A percentile compares a stretch with the other conserved stretches of the same genome.
Evolutionary conservation across 371 early-diverging fungal genomes (phyloP).

Genomic region (Saksenaea oblongispora): DNA sequence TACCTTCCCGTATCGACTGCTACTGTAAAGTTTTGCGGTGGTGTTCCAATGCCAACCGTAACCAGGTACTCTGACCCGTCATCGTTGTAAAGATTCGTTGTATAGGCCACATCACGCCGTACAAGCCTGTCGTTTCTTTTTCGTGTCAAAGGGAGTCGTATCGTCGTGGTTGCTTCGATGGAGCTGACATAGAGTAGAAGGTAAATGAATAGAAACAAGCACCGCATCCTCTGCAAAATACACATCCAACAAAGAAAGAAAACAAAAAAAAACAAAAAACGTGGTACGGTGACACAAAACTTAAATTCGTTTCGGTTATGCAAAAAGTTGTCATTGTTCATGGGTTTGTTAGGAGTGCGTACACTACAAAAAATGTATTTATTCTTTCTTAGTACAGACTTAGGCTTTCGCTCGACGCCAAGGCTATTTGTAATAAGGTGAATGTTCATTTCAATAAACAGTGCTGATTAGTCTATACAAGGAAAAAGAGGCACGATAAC

Average conservation of each 20-base stretch:
- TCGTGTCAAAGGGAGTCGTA: background rate
- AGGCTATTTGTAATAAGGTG: no score
- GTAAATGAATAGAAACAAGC: background rate
- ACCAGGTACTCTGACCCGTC: constrained; percentile 28
- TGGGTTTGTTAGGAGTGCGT: no score
- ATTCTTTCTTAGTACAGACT: background rate
- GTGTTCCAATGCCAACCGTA: constrained; percentile 28
- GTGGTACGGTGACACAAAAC: background rate
- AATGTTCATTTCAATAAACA: no score
- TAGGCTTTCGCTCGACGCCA: no score
- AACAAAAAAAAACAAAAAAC: background rate
- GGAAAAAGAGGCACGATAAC: no score
- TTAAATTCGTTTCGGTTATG: background rate
- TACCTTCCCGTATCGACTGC: constrained; percentile 46
- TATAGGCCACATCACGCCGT: background rate
- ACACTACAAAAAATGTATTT: background rate
- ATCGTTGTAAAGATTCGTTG: constrained; percentile 24
- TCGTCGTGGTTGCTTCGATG: background rate
- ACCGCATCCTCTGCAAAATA: background rate
- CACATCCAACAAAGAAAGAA: background rate
- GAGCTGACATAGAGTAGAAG: background rate
- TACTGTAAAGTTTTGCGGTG: constrained; percentile 33
- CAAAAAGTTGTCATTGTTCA: background rate
- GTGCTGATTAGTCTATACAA: no score
- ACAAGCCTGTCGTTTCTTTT: background rate